Percentiles rank a stretch among this genome's conserved stretches.
These are phyloP conservation scores for Kodamaea kakaduensis DNA, from an alignment of 805 yeast genomes.

Conservation along the genomic window DNA sequence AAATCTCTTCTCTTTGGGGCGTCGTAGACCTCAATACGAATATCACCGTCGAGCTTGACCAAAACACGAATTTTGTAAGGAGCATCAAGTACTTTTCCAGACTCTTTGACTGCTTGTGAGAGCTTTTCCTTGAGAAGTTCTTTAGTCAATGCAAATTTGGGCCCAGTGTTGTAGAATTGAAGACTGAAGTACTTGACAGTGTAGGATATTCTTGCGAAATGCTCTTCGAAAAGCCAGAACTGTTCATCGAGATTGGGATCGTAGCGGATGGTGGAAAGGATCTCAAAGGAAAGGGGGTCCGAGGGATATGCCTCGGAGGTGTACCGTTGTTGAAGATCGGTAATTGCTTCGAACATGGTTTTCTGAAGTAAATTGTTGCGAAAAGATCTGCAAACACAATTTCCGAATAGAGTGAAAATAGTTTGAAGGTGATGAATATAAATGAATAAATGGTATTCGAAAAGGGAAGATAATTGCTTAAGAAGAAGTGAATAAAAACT, in stretches of 20 bases:
- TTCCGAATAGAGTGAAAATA: no score
- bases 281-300: constrained; percentile 40
- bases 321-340: constrained; percentile 8
- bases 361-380: no score
- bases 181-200: constrained; percentile 48
- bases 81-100: constrained; percentile 17
- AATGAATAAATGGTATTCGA: no score
- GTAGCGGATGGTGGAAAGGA: constrained; percentile 70
- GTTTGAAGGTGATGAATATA: no score
- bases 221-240: constrained; percentile 65
- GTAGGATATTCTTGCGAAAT: constrained; percentile 54
- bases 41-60: constrained; percentile 25
- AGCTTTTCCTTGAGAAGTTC: constrained; percentile 36
- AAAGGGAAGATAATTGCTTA: no score
- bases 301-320: constrained; percentile 9
- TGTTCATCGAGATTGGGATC: constrained; percentile 52
- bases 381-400: no score
- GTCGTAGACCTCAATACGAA: constrained; percentile 31
- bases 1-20: constrained; percentile 24
- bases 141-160: constrained; percentile 39
- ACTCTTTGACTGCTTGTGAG: constrained; percentile 22
- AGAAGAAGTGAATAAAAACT: no score
- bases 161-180: constrained; percentile 9
- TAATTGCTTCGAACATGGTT: not conserved
- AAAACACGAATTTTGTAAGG: constrained; percentile 35